Conservation (phyloP, 805 yeast genomes). For the Saccharomycopsis sp. region DNA sequence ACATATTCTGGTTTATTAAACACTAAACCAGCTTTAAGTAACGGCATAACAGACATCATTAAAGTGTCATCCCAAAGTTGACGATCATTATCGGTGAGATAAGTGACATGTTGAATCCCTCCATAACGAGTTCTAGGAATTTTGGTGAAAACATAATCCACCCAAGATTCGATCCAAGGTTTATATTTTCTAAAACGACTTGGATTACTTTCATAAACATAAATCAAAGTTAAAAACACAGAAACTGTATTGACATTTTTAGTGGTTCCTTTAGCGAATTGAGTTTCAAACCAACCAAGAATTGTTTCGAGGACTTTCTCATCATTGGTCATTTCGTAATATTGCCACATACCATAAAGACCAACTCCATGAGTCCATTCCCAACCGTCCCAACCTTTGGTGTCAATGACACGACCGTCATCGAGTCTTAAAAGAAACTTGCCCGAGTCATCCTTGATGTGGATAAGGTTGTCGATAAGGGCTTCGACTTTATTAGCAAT, state of each 20-base stretch:
- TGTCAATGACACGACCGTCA: slow-evolving; percentile 26
- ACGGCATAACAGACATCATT: slow-evolving; percentile 30
- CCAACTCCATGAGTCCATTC: slow-evolving; percentile 33
- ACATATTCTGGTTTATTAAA: slow-evolving; percentile 24
- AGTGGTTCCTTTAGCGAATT: slow-evolving; percentile 26
- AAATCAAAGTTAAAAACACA: slow-evolving; percentile 26
- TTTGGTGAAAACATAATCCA: slow-evolving; percentile 27
- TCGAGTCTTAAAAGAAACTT: slow-evolving; percentile 24
- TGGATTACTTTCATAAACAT: slow-evolving; percentile 22
- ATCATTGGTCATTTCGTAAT: slow-evolving; percentile 24
- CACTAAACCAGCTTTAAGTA: slow-evolving; percentile 26
- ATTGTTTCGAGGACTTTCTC: slow-evolving; percentile 21
- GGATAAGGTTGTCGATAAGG: slow-evolving; percentile 19
- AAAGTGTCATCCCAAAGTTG: slow-evolving; percentile 24
- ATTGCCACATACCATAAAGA: slow-evolving; percentile 30
- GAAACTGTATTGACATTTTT: slow-evolving; percentile 29
- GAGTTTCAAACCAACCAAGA: slow-evolving; percentile 24
- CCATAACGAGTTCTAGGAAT: slow-evolving; percentile 26
- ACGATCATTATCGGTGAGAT: slow-evolving; percentile 23
- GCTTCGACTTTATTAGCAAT: slow-evolving; percentile 1
- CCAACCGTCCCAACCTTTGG: slow-evolving; percentile 33
- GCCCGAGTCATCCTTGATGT: slow-evolving; percentile 26
- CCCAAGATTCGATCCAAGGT: slow-evolving; percentile 28
- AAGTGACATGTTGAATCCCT: slow-evolving; percentile 28
- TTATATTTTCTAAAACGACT: slow-evolving; percentile 12